Evolutionary conservation across 306 rosid genomes (phyloP), one percentile per base, ranked within the genome.

Genomic region (Carpinus viminea): DNA sequence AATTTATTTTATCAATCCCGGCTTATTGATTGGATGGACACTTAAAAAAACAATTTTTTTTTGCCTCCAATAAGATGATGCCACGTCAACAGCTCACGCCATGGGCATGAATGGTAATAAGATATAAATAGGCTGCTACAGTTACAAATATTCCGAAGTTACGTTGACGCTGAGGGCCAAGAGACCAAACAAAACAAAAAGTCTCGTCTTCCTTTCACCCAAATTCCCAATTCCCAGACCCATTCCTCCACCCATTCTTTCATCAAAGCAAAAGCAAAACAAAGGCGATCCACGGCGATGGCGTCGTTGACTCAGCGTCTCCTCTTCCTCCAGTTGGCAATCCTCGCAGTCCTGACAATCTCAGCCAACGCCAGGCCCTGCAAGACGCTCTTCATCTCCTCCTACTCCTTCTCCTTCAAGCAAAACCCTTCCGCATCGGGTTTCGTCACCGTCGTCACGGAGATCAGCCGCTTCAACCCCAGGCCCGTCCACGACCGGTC

Each of bases 401-500:
- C 90, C 71, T 87, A 81, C 73, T 84, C 92, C 31, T 82, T 89
- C 80, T 82, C 92, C 76, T 74, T 89, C 78, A 79, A 73, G 16
- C 82, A 64, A 73, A 51, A 75, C 83, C 82, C 80, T 38, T 72
- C 82, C 71, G 57, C 83, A 45, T 74, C 85, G 3, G 84, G 82
- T 21, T 75, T 79, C 80, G 82, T 81, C 70, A 81, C 89, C 76
- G 70, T 86, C 62, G 61, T 88, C 76, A 74, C 87, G 73, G 83
- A 73, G 76, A 73, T 73, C 76, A 54, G 76, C 45, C 72, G 47
- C 72, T 20, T 84, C 68, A 57, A 79, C 20, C 86, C 26, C 0
- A 68, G 48, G 48, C 72, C 86, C 54, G 54, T 74, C 78, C 57
- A 64, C 41, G 26, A 62, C 16, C 59, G 66, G 38, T 76, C 81